phyloP scores from a whole-genome alignment of 805 yeast species.

The Starmera caribaea region DNA sequence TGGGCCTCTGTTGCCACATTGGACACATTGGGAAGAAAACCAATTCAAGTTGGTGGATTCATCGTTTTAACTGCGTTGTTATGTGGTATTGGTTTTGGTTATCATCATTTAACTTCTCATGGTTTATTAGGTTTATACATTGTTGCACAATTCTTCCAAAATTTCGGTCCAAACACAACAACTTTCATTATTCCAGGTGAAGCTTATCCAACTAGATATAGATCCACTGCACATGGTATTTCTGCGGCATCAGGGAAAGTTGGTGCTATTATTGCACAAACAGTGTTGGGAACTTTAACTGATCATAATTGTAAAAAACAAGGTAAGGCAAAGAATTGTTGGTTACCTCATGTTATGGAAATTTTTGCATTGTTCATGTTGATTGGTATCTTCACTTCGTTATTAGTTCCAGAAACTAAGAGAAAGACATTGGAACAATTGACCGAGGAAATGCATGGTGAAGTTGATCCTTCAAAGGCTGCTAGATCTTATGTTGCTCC shows the following conservation, averaged over 20 bases:
- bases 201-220: conserved; percentile 87
- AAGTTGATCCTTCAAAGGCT: conserved; percentile 42
- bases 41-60: conserved; percentile 74
- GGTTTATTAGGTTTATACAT: conserved; percentile 74
- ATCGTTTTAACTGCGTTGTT: conserved; percentile 58
- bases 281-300: conserved; percentile 75
- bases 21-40: conserved; percentile 78
- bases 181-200: conserved; percentile 91
- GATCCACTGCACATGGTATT: conserved; percentile 92
- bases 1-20: conserved; percentile 77
- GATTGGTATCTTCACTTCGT: conserved; percentile 55
- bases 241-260: conserved; percentile 89
- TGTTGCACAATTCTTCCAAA: conserved; percentile 77
- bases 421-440: conserved; percentile 84
- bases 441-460: conserved; percentile 75
- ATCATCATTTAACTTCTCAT: conserved; percentile 54
- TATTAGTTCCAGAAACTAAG: conserved; percentile 83
- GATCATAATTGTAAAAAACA: conserved; percentile 66
- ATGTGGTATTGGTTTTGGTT: conserved; percentile 78
- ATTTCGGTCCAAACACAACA: conserved; percentile 90
- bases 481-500: conserved; percentile 1
- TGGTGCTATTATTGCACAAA: conserved; percentile 90
- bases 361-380: conserved; percentile 90
- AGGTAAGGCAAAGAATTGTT: conserved; percentile 47
- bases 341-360: conserved; percentile 88